Conservation (phyloP, 441 rosid genomes). For the Arabidopsis lyrata region DNA sequence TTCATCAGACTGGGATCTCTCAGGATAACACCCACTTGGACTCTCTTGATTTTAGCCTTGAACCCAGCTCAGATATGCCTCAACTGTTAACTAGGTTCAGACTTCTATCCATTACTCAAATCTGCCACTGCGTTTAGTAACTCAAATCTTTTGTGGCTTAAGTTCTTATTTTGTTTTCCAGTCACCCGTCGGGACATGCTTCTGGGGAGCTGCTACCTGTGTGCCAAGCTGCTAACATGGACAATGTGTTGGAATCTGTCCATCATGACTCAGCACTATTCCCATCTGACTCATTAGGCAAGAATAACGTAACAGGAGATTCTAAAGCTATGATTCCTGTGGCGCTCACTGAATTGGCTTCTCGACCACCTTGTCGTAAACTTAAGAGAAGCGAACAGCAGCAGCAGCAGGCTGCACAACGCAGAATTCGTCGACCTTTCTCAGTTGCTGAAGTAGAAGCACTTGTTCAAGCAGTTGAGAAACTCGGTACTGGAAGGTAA, state of each 20-base stretch:
- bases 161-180: conserved; percentile 43
- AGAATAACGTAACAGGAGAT: conserved; percentile 55
- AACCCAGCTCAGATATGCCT: conserved; percentile 71
- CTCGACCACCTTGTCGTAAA: conserved; percentile 49
- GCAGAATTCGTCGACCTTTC: conserved; percentile 99
- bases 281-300: conserved; percentile 55
- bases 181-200: conserved; percentile 54
- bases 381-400: conserved; percentile 67
- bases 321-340: conserved; percentile 64
- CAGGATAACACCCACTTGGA: conserved; percentile 61
- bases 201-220: conserved; percentile 49
- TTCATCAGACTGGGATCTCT: conserved; percentile 88
- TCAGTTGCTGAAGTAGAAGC: conserved; percentile 98
- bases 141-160: conserved; percentile 2
- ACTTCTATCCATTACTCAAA: conserved; percentile 13
- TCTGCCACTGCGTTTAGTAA: not conserved
- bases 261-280: conserved; percentile 73
- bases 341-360: conserved; percentile 42
- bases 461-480: conserved; percentile 95
- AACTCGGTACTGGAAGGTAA: conserved; percentile 99
- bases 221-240: conserved; percentile 47
- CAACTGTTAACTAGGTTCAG: conserved; percentile 62
- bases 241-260: conserved; percentile 63
- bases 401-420: conserved; percentile 57
- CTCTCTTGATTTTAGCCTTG: conserved; percentile 86